Base-by-base conservation (phyloP, 164 flowering plant species). In the Berberis thunbergii region DNA sequence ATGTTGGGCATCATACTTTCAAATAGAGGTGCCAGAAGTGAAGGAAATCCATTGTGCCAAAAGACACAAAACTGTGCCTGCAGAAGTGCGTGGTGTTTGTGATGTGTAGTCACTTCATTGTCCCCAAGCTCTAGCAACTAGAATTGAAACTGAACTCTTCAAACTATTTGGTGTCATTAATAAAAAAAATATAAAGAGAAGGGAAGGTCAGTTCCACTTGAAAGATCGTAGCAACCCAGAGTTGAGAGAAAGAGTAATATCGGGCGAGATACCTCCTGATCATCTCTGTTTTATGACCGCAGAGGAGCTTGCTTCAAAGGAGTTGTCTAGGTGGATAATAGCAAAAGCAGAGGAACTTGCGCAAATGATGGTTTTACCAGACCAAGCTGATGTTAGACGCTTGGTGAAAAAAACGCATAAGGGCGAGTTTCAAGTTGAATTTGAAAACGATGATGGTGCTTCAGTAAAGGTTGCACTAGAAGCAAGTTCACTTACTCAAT, bases 231-330 rank as follows among this genome's bases (percentile, higher is more conserved):
- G 67, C 72, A 95, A 95, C 64, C 99, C 98, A 63, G 98, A 91
- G 58, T 76, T 95, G 13, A 80, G 96, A 69, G 98, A 91, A 70
- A 84, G 78, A 72, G 99, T 95, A 44, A 72, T 91, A 83, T 80
- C 87, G 11, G 96, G 98, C 60, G 91, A 84, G 60, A 88, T 92
- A 49, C 54, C 87, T 11, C 98, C 99, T 11, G 89, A 83, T 10
- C 82, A 82, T 42, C 78, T 95, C 53, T 95, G 98, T 74, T 75
- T 87, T 5, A 95, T 95, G 99, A 84, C 91, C 12, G 91, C 98
- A 1, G 99, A 95, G 77, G 99, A 95, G 67, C 95, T 95, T 71
- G 99, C 99, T 75, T 95, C 99, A 3, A 80, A 89, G 80, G 96
- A 95, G 79, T 94, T 91, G 57, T 86, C 98, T 42, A 60, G 92